Evolutionary conservation across 352 stramenopile species (phyloP), one percentile per base, ranked within the genome.

Genomic region (Globisporangium spiculum): DNA sequence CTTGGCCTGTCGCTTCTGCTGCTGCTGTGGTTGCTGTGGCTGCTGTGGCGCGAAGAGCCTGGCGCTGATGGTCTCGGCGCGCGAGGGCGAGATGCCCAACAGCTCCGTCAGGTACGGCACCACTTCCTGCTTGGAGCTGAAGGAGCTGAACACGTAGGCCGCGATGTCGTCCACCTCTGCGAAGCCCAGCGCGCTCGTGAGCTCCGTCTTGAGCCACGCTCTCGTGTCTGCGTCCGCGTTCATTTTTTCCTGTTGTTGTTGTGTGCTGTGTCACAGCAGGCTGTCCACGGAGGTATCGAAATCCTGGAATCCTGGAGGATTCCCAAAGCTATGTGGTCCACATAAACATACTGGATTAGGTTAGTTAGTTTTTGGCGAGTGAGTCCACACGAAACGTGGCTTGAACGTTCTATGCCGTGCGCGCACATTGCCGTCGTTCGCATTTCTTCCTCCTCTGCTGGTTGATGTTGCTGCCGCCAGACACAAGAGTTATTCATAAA

Each of bases 161-260:
- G 81, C 75, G 63, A 93, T 93, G 63, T 93, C 85, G 36, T 88
- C 78, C 46, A 93, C 85, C 60, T 93, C 83, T 6, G 70, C 63
- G 71, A 93, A 93, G 60, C 85, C 85, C 63, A 93, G 72, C 27
- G 82, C 81, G 65, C 65, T 77, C 76, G 74, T 69, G 38, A 91
- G 75, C 77, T 92, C 84, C 18, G 53, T 26, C 67, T 83, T 86
- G 50, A 92, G 79, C 83, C 79, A 91, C 52, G 67, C 34, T 27
- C 63, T 77, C n/a, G 72, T 84, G 26, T 72, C 62, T 30, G 68
- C 46, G 68, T 78, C 71, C 9, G 48, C n/a, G 61, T 78, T 78
- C 63, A 70, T 75, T 0, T 10, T 60, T 57, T 57, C 4, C 32
- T 38, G 8, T 38, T 22, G 53, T 16, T 22, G 32, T 38, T 38